Percentiles rank a stretch among this genome's conserved stretches.
These are phyloP conservation scores for Balansia obtecta DNA, from an alignment of 2,329 filamentous ascomycete genomes.

Conservation along the genomic window DNA sequence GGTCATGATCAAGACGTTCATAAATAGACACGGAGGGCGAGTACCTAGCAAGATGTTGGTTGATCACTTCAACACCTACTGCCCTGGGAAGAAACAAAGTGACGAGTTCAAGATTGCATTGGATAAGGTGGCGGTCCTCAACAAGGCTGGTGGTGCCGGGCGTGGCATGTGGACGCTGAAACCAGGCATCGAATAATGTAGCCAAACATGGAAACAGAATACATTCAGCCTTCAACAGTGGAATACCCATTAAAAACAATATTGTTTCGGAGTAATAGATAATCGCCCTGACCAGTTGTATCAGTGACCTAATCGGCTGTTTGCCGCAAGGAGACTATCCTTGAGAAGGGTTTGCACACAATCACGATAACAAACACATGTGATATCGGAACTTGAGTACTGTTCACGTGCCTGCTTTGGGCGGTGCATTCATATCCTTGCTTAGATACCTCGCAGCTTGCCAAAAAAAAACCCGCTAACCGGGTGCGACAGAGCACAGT, in stretches of 20 bases:
- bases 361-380: conserved; percentile 3
- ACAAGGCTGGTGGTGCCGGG: conserved; percentile 42
- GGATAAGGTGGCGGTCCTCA: conserved; percentile 60
- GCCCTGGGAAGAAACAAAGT: conserved; percentile 49
- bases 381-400: conserved; percentile 17
- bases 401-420: conserved; percentile 30
- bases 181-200: conserved; percentile 15
- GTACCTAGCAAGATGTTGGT: conserved; percentile 77
- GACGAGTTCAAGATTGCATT: conserved; percentile 75
- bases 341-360: not conserved
- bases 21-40: conserved; percentile 63
- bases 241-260: not conserved
- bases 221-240: not conserved
- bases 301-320: no score
- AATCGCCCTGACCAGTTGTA: no score
- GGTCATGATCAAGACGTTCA: conserved; percentile 64
- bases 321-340: no score
- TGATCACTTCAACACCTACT: conserved; percentile 79
- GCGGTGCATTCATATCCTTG: conserved; percentile 31
- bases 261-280: no score
- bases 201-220: not conserved
- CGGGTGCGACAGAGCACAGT: conserved; percentile 31
- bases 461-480: conserved; percentile 11
- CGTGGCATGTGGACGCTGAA: conserved; percentile 42
- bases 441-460: conserved; percentile 23